Base-by-base conservation (phyloP, 1,139 yeast genomes). In the Suhomyces bokatorum region DNA sequence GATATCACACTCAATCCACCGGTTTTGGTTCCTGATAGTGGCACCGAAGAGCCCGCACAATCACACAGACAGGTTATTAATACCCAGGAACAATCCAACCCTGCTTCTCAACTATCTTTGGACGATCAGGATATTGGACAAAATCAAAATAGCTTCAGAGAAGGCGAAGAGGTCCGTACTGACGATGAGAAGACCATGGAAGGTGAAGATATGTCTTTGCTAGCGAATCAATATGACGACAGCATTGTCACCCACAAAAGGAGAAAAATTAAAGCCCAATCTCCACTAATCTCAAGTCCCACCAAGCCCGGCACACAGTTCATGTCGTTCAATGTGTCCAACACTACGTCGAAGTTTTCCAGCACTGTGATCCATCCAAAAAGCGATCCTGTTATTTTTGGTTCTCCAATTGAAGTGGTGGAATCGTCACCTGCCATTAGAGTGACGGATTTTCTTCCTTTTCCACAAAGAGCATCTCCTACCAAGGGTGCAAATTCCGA, bases 21-120 rank as follows among this genome's bases (percentile, higher is more conserved):
- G 4, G 2, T n/a, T 11, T 32, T 32, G 15, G 28, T 16, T 10
- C 27, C 22, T 6, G 10, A n/a, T n/a, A n/a, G 5, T n/a, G 27
- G 15, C 6, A 6, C n/a, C 2, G 36, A 22, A 7, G 36, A 34
- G 26, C 36, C 36, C 3, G 17, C 28, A 13, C 17, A 35, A 20
- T 46, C 53, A 11, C 57, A 53, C 24, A 42, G 57, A 13, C 58
- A 54, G 40, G 57, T 54, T 4, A 16, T 53, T 11, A 54, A 53
- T 32, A 54, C 58, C 2, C 58, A 54, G 16, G 57, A 53, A 35
- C 48, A 42, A 27, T 37, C 37, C 5, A 44, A 44, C 31, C n/a
- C 44, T 3, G 41, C 41, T 8, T 30, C 36, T 0, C 39, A 39
- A 20, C 27, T 22, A 36, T 16, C 30, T 9, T 29, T 2, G 3